Percentiles rank a stretch among this genome's conserved stretches.
These are phyloP conservation scores for Colletotrichum sp. DNA, from an alignment of 2,329 filamentous ascomycete genomes.

Conservation along the genomic window DNA sequence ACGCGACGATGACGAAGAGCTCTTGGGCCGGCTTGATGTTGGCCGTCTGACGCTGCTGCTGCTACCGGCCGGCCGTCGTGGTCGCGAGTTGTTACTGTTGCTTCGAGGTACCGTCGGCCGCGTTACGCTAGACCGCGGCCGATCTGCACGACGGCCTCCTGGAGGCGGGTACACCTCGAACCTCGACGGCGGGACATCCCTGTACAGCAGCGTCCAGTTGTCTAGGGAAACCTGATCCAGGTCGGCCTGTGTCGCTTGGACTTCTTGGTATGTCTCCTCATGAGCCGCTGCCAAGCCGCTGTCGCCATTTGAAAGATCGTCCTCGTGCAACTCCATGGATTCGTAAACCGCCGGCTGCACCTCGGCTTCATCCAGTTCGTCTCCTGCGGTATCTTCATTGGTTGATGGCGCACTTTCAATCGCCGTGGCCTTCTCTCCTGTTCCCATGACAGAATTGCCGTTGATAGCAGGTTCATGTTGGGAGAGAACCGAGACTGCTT, in stretches of 20 bases:
- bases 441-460: neutral
- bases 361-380: slow-evolving; percentile 31
- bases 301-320: neutral
- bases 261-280: neutral
- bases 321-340: neutral
- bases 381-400: slow-evolving; percentile 34
- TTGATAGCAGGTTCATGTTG: neutral
- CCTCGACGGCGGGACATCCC: slow-evolving; percentile 68
- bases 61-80: slow-evolving; percentile 40
- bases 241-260: neutral
- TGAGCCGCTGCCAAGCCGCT: neutral
- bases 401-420: neutral
- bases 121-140: slow-evolving; percentile 45
- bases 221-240: neutral
- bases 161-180: slow-evolving; percentile 80
- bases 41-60: slow-evolving; percentile 27
- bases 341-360: slow-evolving; percentile 19
- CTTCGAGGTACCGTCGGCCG: slow-evolving; percentile 42
- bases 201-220: slow-evolving; percentile 54
- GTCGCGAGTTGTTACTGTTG: slow-evolving; percentile 38
- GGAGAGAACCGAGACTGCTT: neutral
- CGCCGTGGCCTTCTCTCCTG: neutral
- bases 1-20: slow-evolving; percentile 38
- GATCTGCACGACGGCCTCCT: slow-evolving; percentile 51
- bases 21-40: slow-evolving; percentile 42